These are phyloP conservation scores for Epichloe sylvatica DNA, from an alignment of 2,329 filamentous ascomycete genomes.

Conservation along the genomic window DNA sequence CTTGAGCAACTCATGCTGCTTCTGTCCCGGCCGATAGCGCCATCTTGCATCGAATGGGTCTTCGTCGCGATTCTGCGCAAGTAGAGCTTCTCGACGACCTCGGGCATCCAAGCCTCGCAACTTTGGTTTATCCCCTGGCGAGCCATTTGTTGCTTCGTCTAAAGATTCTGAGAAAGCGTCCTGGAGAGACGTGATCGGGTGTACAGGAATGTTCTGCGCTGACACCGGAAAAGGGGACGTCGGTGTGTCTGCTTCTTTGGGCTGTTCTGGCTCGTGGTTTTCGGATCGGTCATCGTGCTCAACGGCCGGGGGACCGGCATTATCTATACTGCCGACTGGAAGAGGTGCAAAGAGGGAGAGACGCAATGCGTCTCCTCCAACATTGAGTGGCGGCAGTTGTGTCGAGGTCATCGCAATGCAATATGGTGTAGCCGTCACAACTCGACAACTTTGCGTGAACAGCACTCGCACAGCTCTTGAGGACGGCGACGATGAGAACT, in stretches of 20 bases:
- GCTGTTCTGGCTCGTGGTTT: not conserved
- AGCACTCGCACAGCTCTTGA: not conserved
- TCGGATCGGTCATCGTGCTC: not conserved
- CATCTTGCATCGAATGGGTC: slow-evolving; percentile 60
- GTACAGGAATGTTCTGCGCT: slow-evolving; percentile 23
- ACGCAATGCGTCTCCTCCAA: slow-evolving; percentile 15
- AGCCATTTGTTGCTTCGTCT: slow-evolving; percentile 48
- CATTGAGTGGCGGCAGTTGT: slow-evolving; percentile 17
- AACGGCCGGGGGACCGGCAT: not conserved
- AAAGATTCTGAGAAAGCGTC: slow-evolving; percentile 73
- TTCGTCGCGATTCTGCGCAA: slow-evolving; percentile 55
- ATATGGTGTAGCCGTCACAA: not conserved
- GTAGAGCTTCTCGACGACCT: slow-evolving; percentile 48
- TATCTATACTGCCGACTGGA: slow-evolving; percentile 7
- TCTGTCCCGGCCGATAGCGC: slow-evolving; percentile 61
- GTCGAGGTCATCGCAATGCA: slow-evolving; percentile 14
- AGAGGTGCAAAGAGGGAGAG: slow-evolving; percentile 17
- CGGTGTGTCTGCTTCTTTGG: not conserved
- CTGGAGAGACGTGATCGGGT: slow-evolving; percentile 67
- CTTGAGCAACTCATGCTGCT: slow-evolving; percentile 79
- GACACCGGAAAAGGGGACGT: slow-evolving; percentile 8
- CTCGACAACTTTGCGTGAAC: not conserved
- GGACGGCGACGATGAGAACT: not conserved
- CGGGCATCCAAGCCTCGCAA: slow-evolving; percentile 42
- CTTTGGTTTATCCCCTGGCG: slow-evolving; percentile 34